Evolutionary conservation across 805 yeast species (phyloP), one percentile per base, ranked within the genome.

Genomic region (Hanseniaspora meyeri): DNA sequence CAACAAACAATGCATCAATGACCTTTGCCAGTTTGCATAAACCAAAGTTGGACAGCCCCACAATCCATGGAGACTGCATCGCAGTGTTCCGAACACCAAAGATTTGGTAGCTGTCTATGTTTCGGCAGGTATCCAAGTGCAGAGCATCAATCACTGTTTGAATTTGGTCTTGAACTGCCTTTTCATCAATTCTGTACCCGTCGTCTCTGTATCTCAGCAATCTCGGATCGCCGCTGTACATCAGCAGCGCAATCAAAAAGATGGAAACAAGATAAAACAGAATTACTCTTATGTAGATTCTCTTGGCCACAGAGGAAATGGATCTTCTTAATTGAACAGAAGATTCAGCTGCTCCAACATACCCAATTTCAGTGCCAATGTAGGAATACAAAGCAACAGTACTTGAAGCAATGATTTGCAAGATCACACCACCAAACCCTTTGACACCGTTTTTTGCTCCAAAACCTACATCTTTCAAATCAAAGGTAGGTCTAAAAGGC

Each of bases 161-260:
- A 4, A 57, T n/a, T 24, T 56, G 51, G 1, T 43, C 43, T 12
- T 42, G 46, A 10, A 57, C 37, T 6, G 43, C 27, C 9, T 20
- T 27, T n/a, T 46, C n/a, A 9, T 24, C 19, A 2, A 37, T 5
- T 8, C 8, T 19, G 14, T 17, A 19, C 8, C 58, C 54, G 34
- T 61, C 62, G 0, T 64, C 61, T 3, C 68, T 59, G n/a, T 63
- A 77, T 57, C 87, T 69, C 51, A 83, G 66, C 24, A 83, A 68
- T 56, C 88, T 70, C 9, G 88, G 88, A 64, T 85, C 91, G 0
- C 89, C 91, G 49, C 86, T 73, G 67, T 85, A 85, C 40, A 85
- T 70, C 64, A 83, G 83, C 49, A 86, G 66, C 0, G 89, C 82
- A 40, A 85, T 81, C 20, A 81, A 72, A 64, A 86, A 83, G 17